Conservation (phyloP, 2,329 filamentous ascomycete species). For the Fusarium caatingaense region DNA sequence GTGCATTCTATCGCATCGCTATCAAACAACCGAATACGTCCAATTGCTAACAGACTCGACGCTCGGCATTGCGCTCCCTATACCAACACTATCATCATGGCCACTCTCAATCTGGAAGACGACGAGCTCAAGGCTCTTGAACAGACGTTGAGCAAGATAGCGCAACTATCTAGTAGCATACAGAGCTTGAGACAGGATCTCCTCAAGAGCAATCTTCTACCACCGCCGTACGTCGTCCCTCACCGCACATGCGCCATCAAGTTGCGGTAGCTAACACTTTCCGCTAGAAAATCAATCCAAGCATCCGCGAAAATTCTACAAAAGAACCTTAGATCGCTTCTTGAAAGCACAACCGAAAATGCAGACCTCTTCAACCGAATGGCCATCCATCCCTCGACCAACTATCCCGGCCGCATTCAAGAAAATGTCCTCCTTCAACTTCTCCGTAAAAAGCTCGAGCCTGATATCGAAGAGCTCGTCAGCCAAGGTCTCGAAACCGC, state of each 20-base stretch:
- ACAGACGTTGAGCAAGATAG: constrained; percentile 74
- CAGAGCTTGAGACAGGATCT: constrained; percentile 72
- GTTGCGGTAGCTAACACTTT: constrained; percentile 15
- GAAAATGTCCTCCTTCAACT: constrained; percentile 74
- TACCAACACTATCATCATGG: constrained; percentile 46
- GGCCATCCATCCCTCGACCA: constrained; percentile 80
- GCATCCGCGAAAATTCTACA: constrained; percentile 78
- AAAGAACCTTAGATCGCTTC: constrained; percentile 74
- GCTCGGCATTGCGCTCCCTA: not conserved
- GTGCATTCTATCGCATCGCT: not conserved
- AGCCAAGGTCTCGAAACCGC: constrained; percentile 68
- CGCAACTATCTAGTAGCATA: constrained; percentile 76
- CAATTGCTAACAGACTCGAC: not conserved
- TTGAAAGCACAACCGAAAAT: constrained; percentile 73
- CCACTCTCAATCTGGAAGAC: constrained; percentile 61
- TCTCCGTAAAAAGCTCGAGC: constrained; percentile 85
- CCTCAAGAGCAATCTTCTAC: constrained; percentile 72
- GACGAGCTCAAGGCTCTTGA: constrained; percentile 77
- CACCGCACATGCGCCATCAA: not conserved
- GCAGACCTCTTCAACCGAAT: constrained; percentile 75
- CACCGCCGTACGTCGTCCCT: constrained; percentile 66
- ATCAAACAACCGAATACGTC: not conserved
- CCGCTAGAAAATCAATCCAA: constrained; percentile 73
- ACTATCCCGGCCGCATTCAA: constrained; percentile 77
- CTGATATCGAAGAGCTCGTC: constrained; percentile 79